Base-by-base conservation (phyloP, 805 yeast genomes). In the Yarrowia sp. region DNA sequence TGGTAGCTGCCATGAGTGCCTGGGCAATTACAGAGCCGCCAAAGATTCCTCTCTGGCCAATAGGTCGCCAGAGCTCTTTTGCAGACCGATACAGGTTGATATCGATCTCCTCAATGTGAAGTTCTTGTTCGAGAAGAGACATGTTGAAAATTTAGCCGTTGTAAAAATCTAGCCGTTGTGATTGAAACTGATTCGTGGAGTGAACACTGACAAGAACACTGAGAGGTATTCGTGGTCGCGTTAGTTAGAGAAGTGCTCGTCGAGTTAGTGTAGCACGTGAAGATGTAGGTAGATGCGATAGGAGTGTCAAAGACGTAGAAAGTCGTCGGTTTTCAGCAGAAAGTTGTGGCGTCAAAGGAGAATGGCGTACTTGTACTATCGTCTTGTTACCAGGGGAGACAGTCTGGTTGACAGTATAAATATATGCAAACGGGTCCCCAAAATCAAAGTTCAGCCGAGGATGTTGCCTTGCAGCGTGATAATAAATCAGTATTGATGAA, bases 21-120 rank as follows among this genome's bases (percentile, higher is more conserved):
- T 66, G 68, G 40, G 69, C 66, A 44, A 66, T 61, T n/a, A 66
- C 68, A 12, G 65, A 67, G 17, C 68, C 68, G 2, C 68, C 68
- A 64, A 65, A 66, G 30, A 66, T 63, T 5, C 68, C 68, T 19
- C 68, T 28, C 35, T 67, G 68, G 14, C 67, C 66, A 7, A 43
- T 64, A 16, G 68, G 68, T 30, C 64, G 66, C 68, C 68, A 66
- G 12, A 66, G 36, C 38, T 61, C 52, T 19, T 46, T 61, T 4
- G 65, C 58, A n/a, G 56, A 51, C 24, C 67, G 66, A 26, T 63
- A 66, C 14, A 66, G 30, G 33, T 66, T 66, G 40, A 62, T 63
- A 36, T 65, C 65, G 21, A 66, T 35, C 49, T 66, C 67, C 51
- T 66, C 67, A n/a, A 66, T 28, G 19, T 61, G 61, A 28, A 66